Evolutionary conservation across 2,329 filamentous ascomycete genomes (phyloP), one percentile per base, ranked within the genome.

Genomic region (Didymella keratinophila): DNA sequence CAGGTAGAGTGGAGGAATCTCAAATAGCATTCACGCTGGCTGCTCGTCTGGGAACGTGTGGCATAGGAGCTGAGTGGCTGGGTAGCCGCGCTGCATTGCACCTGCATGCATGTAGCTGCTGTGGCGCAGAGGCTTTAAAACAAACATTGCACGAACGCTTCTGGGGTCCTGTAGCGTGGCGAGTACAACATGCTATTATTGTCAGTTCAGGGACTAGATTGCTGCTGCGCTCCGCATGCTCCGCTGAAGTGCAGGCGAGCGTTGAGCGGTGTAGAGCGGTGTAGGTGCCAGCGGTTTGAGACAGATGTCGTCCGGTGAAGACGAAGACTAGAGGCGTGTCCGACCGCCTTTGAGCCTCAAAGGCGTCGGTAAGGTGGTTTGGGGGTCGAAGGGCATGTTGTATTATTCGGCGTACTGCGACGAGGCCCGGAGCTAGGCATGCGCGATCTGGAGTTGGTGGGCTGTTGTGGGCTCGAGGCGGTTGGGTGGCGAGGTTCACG

Each of bases 231-330:
- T 27, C 21, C 11, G 7, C 23, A 5, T 23, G 23, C 21, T 43
- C 20, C 37, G 12, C 37, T 41, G 20, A 11, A 41, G 20, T 43
- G 41, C 41, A 43, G 34, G 20, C 34, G 27, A 34, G 43, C 43
- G 34, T 34, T 53, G 39, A 60, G 57, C 57, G 57, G 57, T 60
- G 57, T 55, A 37, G 41, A 46, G 57, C 57, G 57, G 57, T 60
- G 57, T 56, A 37, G 48, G 44, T 52, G 52, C 52, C 47, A 52
- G 43, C 43, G 43, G 52, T 52, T 56, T 39, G 51, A 54, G 11
- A 21, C 32, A 54, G 25, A 51, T 27, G 34, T 54, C 20, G 27
- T 58, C 56, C 50, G 56, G 56, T 58, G 56, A 58, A 46, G 27
- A 58, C 18, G 32, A 45, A 30, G 36, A 39, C 37, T 45, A 46